Evolutionary conservation across 2,329 filamentous ascomycete species (phyloP).

Genomic region (Shiraia bambusicola): DNA sequence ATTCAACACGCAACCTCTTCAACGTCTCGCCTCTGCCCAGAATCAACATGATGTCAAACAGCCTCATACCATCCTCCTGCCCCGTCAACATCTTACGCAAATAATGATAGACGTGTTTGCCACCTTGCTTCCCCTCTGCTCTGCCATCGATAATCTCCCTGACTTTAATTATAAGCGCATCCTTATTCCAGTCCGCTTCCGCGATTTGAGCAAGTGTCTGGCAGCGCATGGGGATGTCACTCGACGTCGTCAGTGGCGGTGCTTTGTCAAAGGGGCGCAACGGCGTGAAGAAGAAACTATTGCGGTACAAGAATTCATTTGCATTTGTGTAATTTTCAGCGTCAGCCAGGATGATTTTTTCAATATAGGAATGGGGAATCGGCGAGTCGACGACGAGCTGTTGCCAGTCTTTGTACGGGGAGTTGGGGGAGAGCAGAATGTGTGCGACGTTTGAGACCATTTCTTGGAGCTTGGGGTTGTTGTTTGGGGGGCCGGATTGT

Average conservation of each 20-base stretch:
- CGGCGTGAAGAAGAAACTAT: slow-evolving; percentile 59
- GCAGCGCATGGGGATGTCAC: slow-evolving; percentile 20
- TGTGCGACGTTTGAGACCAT: slow-evolving; percentile 39
- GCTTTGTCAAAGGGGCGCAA: slow-evolving; percentile 16
- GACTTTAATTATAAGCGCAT: slow-evolving; percentile 28
- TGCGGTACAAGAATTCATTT: slow-evolving; percentile 56
- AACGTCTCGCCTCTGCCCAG: slow-evolving; percentile 36
- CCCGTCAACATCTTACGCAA: slow-evolving; percentile 34
- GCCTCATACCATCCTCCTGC: slow-evolving; percentile 33
- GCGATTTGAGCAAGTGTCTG: slow-evolving; percentile 20
- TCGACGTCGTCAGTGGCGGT: slow-evolving; percentile 9
- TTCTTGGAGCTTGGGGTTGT: slow-evolving; percentile 44
- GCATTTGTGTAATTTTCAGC: slow-evolving; percentile 60
- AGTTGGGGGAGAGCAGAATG: slow-evolving; percentile 32
- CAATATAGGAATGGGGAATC: slow-evolving; percentile 50
- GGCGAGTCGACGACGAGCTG: slow-evolving; percentile 23
- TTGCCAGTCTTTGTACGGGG: slow-evolving; percentile 29
- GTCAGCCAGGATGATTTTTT: slow-evolving; percentile 55
- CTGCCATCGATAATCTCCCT: slow-evolving; percentile 31
- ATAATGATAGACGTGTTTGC: slow-evolving; percentile 39
- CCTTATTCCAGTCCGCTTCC: slow-evolving; percentile 26
- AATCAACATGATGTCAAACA: slow-evolving; percentile 41
- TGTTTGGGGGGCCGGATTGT: slow-evolving; percentile 38
- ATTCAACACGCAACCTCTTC: slow-evolving; percentile 27
- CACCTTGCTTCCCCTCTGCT: slow-evolving; percentile 23